These are phyloP conservation scores for Botryotinia narcissicola DNA, from an alignment of 2,329 filamentous ascomycete species.

Conservation along the genomic window DNA sequence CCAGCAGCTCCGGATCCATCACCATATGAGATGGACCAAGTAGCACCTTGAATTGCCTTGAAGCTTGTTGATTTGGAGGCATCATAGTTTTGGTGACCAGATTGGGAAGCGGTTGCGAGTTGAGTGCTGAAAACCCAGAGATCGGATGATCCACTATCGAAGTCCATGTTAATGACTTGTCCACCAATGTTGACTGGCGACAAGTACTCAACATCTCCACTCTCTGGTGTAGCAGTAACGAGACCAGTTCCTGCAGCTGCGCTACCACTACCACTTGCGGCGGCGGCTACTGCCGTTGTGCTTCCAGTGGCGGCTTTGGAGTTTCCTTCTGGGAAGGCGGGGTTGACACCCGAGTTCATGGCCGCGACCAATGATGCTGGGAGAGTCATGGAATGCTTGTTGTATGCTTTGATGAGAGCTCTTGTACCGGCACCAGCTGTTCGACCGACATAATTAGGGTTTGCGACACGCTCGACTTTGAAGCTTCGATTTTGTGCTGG, in stretches of 20 bases:
- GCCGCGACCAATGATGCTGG: constrained; percentile 45
- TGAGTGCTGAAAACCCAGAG: constrained; percentile 41
- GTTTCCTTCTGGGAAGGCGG: constrained; percentile 21
- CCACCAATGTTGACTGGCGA: constrained; percentile 36
- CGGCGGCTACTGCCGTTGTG: constrained; percentile 24
- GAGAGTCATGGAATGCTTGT: constrained; percentile 62
- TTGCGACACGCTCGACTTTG: constrained; percentile 37
- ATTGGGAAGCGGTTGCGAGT: constrained; percentile 33
- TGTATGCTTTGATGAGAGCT: constrained; percentile 64
- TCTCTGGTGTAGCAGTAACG: constrained; percentile 62
- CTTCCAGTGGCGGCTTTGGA: constrained; percentile 19
- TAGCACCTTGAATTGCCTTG: constrained; percentile 34
- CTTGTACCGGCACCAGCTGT: constrained; percentile 36
- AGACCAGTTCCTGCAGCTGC: constrained; percentile 46
- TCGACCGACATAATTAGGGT: constrained; percentile 46
- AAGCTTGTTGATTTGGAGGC: constrained; percentile 36
- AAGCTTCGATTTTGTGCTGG: constrained; percentile 43
- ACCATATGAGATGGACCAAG: constrained; percentile 40
- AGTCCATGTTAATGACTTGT: constrained; percentile 38
- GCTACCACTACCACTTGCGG: constrained; percentile 35
- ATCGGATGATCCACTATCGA: constrained; percentile 40
- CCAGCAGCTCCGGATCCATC: constrained; percentile 43
- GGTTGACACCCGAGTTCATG: constrained; percentile 26
- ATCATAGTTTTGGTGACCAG: constrained; percentile 38
- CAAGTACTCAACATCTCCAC: constrained; percentile 38